A percentile compares a stretch with the other conserved stretches of the same genome.
Evolutionary conservation across 345 rosid genomes (phyloP).

Genomic region (Populus deltoides): DNA sequence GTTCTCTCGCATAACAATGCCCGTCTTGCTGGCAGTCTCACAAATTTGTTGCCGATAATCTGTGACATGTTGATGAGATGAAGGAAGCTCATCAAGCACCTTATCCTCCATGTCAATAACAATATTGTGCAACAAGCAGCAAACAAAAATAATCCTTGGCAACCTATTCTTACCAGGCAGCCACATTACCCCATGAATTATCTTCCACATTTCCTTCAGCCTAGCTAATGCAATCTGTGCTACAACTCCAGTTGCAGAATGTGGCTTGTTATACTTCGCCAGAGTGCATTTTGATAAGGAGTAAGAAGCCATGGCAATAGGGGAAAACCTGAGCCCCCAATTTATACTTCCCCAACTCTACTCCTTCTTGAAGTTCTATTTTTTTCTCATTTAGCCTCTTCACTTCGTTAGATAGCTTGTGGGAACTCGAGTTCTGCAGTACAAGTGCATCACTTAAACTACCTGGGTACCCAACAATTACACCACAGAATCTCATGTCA

Average conservation of each 20-base stretch:
- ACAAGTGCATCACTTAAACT: conserved; percentile 57
- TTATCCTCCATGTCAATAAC: conserved; percentile 57
- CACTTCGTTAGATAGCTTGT: conserved; percentile 57
- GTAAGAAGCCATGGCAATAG: conserved; percentile 63
- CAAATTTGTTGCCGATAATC: conserved; percentile 48
- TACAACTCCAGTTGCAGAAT: conserved; percentile 43
- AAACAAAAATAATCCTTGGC: conserved; percentile 61
- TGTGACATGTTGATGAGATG: conserved; percentile 50
- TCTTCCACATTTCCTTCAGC: conserved; percentile 83
- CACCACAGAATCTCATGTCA: conserved; percentile 67
- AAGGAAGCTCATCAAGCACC: conserved; percentile 36
- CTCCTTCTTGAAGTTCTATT: conserved; percentile 35
- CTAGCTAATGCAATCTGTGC: conserved; percentile 56
- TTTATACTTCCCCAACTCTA: conserved; percentile 49
- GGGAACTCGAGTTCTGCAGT: conserved; percentile 59
- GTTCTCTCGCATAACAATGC: conserved; percentile 42
- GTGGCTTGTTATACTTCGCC: conserved; percentile 54
- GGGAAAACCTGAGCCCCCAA: conserved; percentile 61
- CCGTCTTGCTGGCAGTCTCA: conserved; percentile 41
- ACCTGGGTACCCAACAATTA: conserved; percentile 67
- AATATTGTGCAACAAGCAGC: conserved; percentile 77
- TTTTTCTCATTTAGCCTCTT: conserved; percentile 48
- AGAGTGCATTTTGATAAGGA: conserved; percentile 53
- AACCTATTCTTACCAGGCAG: conserved; percentile 64
- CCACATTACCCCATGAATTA: conserved; percentile 71